Base-by-base conservation (phyloP, 176 grass and related monocot species). In the Cymbopogon citratus region DNA sequence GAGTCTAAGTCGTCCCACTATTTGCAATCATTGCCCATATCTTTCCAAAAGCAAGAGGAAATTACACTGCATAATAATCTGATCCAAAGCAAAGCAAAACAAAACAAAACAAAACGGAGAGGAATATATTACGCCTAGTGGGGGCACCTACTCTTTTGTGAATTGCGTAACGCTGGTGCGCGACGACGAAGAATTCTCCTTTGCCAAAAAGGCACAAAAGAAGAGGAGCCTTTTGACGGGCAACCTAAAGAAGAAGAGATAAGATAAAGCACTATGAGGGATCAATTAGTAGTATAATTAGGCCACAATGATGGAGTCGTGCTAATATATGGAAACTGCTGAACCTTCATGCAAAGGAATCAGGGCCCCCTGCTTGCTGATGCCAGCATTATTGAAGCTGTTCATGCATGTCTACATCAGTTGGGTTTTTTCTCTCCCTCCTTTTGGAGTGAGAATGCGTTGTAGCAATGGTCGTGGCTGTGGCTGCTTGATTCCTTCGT, bases 111-210 rank as follows among this genome's bases (percentile, higher is more conserved):
- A 80, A 71, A 69, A 81, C 23, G 12, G 28, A 54, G 68, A 60
- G 67, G 79, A 86, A 86, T 59, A 86, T 68, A 81, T 72, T 63
- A 75, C 4, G 66, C 73, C 66, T 69, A 39, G 74, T 79, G 83
- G 84, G 74, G 79, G 79, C 84, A 86, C 88, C 46, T 86, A 68
- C 35, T 59, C 79, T 86, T 83, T 83, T 52, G 74, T 12, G 46
- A 86, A 86, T 90, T 74, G 84, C 79, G 79, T 86, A 90, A 86
- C 73, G 28, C n/a, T 69, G 79, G 90, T 94, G 92, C 85, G 87
- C 87, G 79, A 72, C 76, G 86, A 79, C 46, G 75, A 92, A 92
- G 89, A 87, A 82, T 88, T 82, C 86, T 35, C 63, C 90, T 91
- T 89, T 86, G 74, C 34, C 21, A 82, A 66, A 89, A 85, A 89